Base-by-base conservation (phyloP, 208 protist genomes). In the Acanthamoeba healyi region DNA sequence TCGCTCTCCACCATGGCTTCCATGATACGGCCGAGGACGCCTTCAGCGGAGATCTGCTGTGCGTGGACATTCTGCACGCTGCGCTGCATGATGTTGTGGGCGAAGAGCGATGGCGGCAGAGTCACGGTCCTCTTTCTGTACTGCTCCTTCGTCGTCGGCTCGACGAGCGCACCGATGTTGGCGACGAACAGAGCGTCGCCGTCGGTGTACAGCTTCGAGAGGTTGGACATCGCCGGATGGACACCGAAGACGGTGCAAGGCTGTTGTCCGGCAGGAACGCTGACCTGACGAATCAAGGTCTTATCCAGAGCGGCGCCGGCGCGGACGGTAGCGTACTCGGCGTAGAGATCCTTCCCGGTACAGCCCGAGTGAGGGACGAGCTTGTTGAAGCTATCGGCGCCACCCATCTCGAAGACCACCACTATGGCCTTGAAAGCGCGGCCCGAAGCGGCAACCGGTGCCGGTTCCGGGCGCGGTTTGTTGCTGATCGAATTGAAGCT, bases 131-230 rank as follows among this genome's bases (percentile, higher is more conserved):
- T 63, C 29, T 92, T 74, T 70, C 5, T 36, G 72, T 70, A 94
- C 44, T 92, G 17, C 70, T 82, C 36, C 40, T 82, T 63, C 40
- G 93, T 82, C 19, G 86, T 54, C 38, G 93, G 93, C 81, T 92
- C 84, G 67, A 94, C 54, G 17, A 94, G 56, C 15, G 46, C 26
- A n/a, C 93, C 93, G 46, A 94, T 92, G 93, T 94, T 94, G 56
- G 93, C 93, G 15, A 92, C 15, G 54, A 91, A 82, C 44, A 70
- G n/a, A n/a, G 46, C 70, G 38, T 92, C 56, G 93, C 93, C 86
- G 67, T 94, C 82, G 58, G 74, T 38, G 93, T 92, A 94, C 22
- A 94, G 12, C 38, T 34, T 34, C 77, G 49, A 38, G 17, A 94
- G 81, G 15, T 40, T 65, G 32, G 56, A 42, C 36, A 87, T 77